Conservation (phyloP, 2,329 filamentous ascomycete genomes). For the Purpureocillium lavendulum region DNA sequence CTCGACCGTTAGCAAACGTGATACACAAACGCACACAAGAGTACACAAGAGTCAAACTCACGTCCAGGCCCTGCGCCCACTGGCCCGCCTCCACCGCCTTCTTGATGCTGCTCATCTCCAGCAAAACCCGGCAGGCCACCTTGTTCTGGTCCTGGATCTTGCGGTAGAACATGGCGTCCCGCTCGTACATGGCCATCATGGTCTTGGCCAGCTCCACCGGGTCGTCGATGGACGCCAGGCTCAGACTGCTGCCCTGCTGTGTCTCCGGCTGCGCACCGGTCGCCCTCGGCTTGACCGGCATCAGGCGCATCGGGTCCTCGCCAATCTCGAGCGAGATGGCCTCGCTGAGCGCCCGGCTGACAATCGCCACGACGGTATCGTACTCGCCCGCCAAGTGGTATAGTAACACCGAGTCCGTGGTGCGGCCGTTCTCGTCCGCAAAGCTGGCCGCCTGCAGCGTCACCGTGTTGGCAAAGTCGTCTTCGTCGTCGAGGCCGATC, state of each 20-base stretch:
- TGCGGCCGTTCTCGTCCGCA: slow-evolving; percentile 88
- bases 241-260: slow-evolving; percentile 46
- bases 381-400: slow-evolving; percentile 95
- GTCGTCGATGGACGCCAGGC: slow-evolving; percentile 51
- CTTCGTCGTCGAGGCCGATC: slow-evolving; percentile 70
- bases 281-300: slow-evolving; percentile 68
- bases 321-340: slow-evolving; percentile 81
- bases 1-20: slow-evolving; percentile 8
- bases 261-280: slow-evolving; percentile 28
- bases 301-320: slow-evolving; percentile 67
- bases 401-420: slow-evolving; percentile 85
- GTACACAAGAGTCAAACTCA: slow-evolving; percentile 36
- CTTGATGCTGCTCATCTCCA: slow-evolving; percentile 56
- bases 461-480: slow-evolving; percentile 84
- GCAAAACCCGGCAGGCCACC: slow-evolving; percentile 45
- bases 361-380: slow-evolving; percentile 82
- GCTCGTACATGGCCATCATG: slow-evolving; percentile 56
- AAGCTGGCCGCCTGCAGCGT: slow-evolving; percentile 86
- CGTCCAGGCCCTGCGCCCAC: slow-evolving; percentile 51
- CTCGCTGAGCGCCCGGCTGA: slow-evolving; percentile 85
- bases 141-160: slow-evolving; percentile 49
- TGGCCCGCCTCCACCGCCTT: slow-evolving; percentile 42
- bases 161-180: slow-evolving; percentile 51
- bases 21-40: background rate
- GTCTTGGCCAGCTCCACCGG: slow-evolving; percentile 50